Base-by-base conservation (phyloP, 75 land plant species). In the Sequoiadendron giganteum region DNA sequence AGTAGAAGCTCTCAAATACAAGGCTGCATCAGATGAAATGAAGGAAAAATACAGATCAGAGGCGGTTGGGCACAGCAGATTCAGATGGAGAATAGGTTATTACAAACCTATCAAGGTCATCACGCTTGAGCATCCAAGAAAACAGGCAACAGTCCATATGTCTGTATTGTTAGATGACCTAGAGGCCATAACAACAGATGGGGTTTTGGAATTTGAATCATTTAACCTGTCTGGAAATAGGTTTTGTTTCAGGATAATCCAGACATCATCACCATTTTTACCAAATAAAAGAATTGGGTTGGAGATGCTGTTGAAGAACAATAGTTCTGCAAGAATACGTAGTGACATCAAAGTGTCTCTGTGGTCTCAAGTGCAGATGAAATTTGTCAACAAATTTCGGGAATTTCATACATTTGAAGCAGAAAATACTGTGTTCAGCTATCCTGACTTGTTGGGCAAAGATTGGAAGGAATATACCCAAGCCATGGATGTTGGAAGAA, bases 21-120 rank as follows among this genome's bases (percentile, higher is more conserved):
- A 34, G 77, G 77, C 77, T 32, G 77, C 77, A 73, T 73, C 77
- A 32, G 77, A 73, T 73, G 77, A 73, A 73, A 73, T 73, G 77
- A 73, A 34, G 38, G 77, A 73, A 13, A 32, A 73, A 73, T 73
- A 32, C 77, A 30, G 28, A 9, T 73, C 77, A 30, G 77, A 73
- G 77, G 77, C 77, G 34, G 77, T 73, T 73, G 77, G 38, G 38
- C 77, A 73, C 38, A 73, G 38, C 36, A 73, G 77, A 73, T 73
- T 73, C 77, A 73, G 77, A 73, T 34, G 77, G 38, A 73, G 77
- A 73, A 73, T 13, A 73, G 77, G 77, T 73, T 73, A 73, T 32
- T 10, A 34, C 77, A 73, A 73, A 13, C 77, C 77, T 15, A 73
- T 73, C 11, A 30, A 73, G 14, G 34, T 30, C 77, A 32, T 73